These are phyloP conservation scores for Coniferiporia sulphurascens DNA, from an alignment of 1,284 basidiomycete genomes.

Conservation along the genomic window DNA sequence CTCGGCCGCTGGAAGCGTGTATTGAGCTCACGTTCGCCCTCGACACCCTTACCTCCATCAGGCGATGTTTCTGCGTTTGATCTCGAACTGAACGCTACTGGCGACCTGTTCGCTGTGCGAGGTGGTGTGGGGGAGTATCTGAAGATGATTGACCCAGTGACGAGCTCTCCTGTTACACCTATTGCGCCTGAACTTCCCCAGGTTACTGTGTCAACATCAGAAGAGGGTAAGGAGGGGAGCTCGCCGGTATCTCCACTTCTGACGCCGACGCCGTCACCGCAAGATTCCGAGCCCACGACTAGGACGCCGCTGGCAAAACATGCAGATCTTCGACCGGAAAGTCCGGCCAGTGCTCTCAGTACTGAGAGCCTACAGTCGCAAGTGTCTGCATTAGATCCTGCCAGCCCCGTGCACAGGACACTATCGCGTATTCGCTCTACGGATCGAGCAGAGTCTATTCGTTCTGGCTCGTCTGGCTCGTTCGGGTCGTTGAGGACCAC, in stretches of 20 bases:
- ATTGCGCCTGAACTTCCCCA: not conserved
- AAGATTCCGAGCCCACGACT: conserved; percentile 19
- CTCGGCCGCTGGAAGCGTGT: conserved; percentile 80
- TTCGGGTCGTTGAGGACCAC: conserved; percentile 12
- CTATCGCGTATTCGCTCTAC: conserved; percentile 13
- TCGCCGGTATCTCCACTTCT: conserved; percentile 6
- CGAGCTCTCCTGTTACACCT: conserved; percentile 21
- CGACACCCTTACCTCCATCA: conserved; percentile 39
- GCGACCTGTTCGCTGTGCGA: conserved; percentile 53
- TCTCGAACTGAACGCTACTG: conserved; percentile 51
- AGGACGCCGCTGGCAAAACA: conserved; percentile 18
- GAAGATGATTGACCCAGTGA: conserved; percentile 45
- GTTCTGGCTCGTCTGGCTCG: conserved; percentile 16
- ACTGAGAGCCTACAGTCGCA: conserved; percentile 5
- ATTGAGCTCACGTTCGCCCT: conserved; percentile 48
- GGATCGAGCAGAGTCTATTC: conserved; percentile 11
- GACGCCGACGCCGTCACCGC: conserved; percentile 11
- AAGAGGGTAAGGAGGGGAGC: conserved; percentile 7
- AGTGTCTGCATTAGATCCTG: conserved; percentile 18
- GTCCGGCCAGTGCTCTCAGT: not conserved
- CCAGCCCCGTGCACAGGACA: conserved; percentile 18
- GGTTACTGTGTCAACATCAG: conserved; percentile 5
- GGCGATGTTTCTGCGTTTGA: conserved; percentile 64
- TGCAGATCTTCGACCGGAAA: conserved; percentile 13
- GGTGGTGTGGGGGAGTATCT: conserved; percentile 65